A percentile compares a stretch with the other conserved stretches of the same genome.
Conservation (phyloP, 495 filamentous ascomycete genomes). For the Lophium mytilinum region DNA sequence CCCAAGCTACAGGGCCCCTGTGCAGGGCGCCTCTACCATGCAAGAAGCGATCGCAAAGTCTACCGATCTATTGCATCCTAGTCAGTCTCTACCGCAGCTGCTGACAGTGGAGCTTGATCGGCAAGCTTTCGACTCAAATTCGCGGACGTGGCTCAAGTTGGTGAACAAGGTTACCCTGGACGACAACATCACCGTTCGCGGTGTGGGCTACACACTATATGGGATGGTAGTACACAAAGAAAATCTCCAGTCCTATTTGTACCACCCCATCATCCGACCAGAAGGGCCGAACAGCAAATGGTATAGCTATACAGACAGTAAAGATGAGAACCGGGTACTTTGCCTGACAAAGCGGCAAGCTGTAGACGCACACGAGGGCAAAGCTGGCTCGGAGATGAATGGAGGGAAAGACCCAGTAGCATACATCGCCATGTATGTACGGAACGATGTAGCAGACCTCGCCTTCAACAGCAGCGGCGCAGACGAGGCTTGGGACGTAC, state of each 20-base stretch:
- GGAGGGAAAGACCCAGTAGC: constrained; percentile 49
- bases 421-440: constrained; percentile 53
- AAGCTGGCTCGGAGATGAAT: constrained; percentile 26
- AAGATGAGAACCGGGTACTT: constrained; percentile 45
- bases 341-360: constrained; percentile 52
- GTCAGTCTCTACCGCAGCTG: constrained; percentile 34
- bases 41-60: constrained; percentile 25
- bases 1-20: constrained; percentile 25
- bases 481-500: constrained; percentile 22
- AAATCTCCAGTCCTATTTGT: constrained; percentile 52
- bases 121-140: constrained; percentile 44
- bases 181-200: constrained; percentile 43
- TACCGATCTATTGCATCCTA: constrained; percentile 9
- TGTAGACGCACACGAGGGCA: constrained; percentile 46
- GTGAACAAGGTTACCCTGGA: constrained; percentile 49
- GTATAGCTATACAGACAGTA: constrained; percentile 52
- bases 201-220: constrained; percentile 47
- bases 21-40: constrained; percentile 23
- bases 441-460: constrained; percentile 39
- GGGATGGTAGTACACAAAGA: constrained; percentile 56
- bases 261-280: constrained; percentile 54
- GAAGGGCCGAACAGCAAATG: constrained; percentile 49
- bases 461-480: constrained; percentile 4
- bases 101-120: constrained; percentile 54
- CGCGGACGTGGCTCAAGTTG: constrained; percentile 52